Evolutionary conservation across 2,329 filamentous ascomycete species (phyloP).

Genomic region (Xylaria hypoxylon): DNA sequence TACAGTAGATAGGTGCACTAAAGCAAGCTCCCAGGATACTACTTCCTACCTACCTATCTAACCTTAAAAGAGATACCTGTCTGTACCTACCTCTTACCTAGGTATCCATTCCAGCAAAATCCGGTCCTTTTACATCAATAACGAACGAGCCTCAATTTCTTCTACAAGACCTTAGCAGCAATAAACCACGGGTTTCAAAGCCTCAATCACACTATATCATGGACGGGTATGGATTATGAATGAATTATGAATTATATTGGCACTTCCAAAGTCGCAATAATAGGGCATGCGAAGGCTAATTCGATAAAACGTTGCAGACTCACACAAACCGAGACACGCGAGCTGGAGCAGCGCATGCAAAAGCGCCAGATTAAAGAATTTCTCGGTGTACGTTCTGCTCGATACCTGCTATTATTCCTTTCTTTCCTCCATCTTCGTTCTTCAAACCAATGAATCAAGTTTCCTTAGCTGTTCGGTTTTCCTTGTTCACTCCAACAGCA

Average conservation of each 20-base stretch:
- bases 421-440: background rate
- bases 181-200: background rate
- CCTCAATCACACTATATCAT: conserved; percentile 37
- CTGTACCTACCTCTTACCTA: no score
- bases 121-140: background rate
- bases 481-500: background rate
- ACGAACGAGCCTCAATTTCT: background rate
- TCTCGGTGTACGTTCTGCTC: conserved; percentile 80
- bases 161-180: background rate
- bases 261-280: background rate
- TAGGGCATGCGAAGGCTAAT: conserved; percentile 15
- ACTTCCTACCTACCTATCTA: no score
- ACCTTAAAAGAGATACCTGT: no score
- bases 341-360: conserved; percentile 94
- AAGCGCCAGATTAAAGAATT: conserved; percentile 99
- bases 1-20: no score
- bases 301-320: conserved; percentile 60
- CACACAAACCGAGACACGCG: conserved; percentile 84
- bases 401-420: no score
- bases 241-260: conserved; percentile 27
- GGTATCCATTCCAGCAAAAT: conserved; percentile 7
- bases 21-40: no score
- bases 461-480: background rate
- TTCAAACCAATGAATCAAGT: no score
- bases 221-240: conserved; percentile 45